Base-by-base conservation (phyloP, 2,329 filamentous ascomycete species). In the Fusarium temperatum region DNA sequence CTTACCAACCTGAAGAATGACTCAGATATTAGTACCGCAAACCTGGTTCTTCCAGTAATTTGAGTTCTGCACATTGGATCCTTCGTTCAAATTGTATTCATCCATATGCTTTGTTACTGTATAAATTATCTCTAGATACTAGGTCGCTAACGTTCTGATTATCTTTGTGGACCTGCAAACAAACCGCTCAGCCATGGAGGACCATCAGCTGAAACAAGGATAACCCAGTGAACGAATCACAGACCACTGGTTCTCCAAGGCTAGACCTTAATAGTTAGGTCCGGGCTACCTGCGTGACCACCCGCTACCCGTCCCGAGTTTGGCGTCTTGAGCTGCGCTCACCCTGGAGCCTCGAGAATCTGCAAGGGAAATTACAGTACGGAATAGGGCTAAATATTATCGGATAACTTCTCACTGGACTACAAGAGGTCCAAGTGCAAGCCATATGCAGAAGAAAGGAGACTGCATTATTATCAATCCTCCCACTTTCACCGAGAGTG, bases 41-140 rank as follows among this genome's bases (percentile, higher is more conserved):
- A 5, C 41, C 3, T 24, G 41, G 41, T 9, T n/a, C 22, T 42
- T 42, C 22, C 13, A 17, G 41, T 42, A 10, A 24, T 42, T 24
- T n/a, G 8, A 42, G 41, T n/a, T 42, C 41, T n/a, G 20, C 8
- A 22, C 9, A n/a, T n/a, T 50, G 8, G 6, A 50, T 50, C 10
- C 4, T 24, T 35, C 17, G 22, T 2, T 4, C 8, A 7, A 44
- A 44, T 44, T 2, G 0, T 6, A n/a, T 17, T 17, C 14, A 2
- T 44, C 41, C 0, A 4, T 7, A 44, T 7, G 13, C 41, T 44
- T 44, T 44, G 3, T 44, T 24, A 10, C n/a, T 24, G 6, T 17
- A 15, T n/a, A 44, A 6, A 44, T 44, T 15, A 24, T 44, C 41
- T 44, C 41, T 2, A 44, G 41, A 24, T 44, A 24, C 41, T 44